Conservation (phyloP, 2,329 filamentous ascomycete genomes). For the Pseudogymnoascus sp. region DNA sequence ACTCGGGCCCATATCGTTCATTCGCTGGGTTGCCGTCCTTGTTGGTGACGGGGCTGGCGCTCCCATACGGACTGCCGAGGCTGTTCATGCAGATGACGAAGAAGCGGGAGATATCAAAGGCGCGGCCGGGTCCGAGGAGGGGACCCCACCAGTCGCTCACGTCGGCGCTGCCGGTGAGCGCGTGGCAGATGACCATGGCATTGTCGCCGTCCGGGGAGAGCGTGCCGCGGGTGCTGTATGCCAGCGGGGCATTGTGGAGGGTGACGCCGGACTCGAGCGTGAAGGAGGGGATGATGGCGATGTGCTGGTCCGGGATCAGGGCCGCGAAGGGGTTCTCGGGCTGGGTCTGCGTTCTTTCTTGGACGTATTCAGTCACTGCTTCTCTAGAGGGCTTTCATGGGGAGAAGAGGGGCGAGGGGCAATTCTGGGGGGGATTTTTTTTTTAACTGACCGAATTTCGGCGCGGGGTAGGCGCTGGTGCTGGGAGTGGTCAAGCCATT, state of each 20-base stretch:
- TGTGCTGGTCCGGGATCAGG: constrained; percentile 80
- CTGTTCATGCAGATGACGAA: constrained; percentile 84
- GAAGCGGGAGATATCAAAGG: constrained; percentile 75
- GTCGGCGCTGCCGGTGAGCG: constrained; percentile 76
- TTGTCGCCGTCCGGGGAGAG: constrained; percentile 53
- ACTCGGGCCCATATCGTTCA: constrained; percentile 85
- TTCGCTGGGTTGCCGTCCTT: constrained; percentile 70
- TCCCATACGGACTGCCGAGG: constrained; percentile 76
- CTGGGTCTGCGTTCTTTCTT: constrained; percentile 58
- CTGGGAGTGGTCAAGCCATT: constrained; percentile 1
- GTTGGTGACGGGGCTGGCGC: constrained; percentile 79
- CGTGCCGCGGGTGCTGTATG: constrained; percentile 57
- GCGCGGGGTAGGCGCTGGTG: background rate
- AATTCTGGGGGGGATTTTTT: background rate
- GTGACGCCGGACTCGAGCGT: constrained; percentile 86
- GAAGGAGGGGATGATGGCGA: constrained; percentile 80
- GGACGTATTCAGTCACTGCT: constrained; percentile 45
- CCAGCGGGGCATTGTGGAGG: constrained; percentile 65
- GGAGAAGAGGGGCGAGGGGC: constrained; percentile 9
- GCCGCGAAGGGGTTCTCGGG: constrained; percentile 85
- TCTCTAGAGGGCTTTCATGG: constrained; percentile 24
- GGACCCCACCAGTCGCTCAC: constrained; percentile 87
- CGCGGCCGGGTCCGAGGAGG: constrained; percentile 65
- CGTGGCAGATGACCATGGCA: constrained; percentile 73
- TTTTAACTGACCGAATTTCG: constrained; percentile 23